These are phyloP conservation scores for Amanita brunnescens DNA, from an alignment of 768 basidiomycete genomes.

Conservation along the genomic window DNA sequence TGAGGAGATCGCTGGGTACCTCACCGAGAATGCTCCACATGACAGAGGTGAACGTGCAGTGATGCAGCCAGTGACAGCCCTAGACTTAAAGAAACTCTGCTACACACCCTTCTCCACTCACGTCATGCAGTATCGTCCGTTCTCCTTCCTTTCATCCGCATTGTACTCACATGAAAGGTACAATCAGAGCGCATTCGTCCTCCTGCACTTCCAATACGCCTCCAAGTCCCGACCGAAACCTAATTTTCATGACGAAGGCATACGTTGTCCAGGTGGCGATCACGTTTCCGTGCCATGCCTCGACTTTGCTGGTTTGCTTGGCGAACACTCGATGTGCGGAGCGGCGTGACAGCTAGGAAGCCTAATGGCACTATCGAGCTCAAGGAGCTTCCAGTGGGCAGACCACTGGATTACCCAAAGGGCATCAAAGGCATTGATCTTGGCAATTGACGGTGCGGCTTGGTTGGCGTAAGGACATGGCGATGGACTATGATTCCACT, in stretches of 20 bases:
- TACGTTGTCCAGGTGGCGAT: conserved; percentile 48
- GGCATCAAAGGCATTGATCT: conserved; percentile 54
- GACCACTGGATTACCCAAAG: conserved; percentile 46
- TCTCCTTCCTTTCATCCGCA: not conserved
- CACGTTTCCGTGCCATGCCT: conserved; percentile 41
- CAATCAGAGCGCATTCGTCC: conserved; percentile 43
- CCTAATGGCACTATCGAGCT: conserved; percentile 29
- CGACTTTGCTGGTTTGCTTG: conserved; percentile 66
- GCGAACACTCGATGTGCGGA: no score
- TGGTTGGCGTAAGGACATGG: conserved; percentile 68
- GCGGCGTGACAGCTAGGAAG: no score
- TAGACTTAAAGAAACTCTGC: no score
- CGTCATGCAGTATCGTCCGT: not conserved
- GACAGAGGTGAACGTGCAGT: no score
- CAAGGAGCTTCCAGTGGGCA: conserved; percentile 51
- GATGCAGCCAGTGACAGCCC: no score
- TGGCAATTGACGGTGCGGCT: no score
- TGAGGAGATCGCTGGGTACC: no score
- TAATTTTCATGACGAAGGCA: conserved; percentile 53
- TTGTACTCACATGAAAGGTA: not conserved
- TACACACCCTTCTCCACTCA: no score
- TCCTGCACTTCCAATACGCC: conserved; percentile 49
- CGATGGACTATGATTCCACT: conserved; percentile 63
- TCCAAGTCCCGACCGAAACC: conserved; percentile 44
- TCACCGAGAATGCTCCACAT: no score